These are phyloP conservation scores for Achaetomium macrosporum DNA, from an alignment of 2,329 filamentous ascomycete genomes.

Conservation along the genomic window DNA sequence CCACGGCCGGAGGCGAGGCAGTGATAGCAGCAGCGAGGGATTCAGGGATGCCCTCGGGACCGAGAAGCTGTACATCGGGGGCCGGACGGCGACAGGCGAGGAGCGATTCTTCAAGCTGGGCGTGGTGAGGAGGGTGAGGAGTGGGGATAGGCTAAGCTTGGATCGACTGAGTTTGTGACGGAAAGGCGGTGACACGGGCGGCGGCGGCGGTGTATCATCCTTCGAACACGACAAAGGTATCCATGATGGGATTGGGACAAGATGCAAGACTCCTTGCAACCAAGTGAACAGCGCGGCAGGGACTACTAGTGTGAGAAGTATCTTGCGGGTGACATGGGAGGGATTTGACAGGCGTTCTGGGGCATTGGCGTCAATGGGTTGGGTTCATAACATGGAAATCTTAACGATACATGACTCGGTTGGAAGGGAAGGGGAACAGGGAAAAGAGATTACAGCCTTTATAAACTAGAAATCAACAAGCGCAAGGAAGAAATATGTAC, in stretches of 20 bases:
- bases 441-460: not conserved
- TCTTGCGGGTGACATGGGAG: not conserved
- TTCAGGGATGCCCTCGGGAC: constrained; percentile 66
- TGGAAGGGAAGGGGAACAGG: not conserved
- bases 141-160: constrained; percentile 67
- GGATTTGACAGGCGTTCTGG: not conserved
- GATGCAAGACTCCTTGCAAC: not conserved
- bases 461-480: not conserved
- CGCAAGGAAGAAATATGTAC: not conserved
- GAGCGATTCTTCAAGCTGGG: constrained; percentile 77
- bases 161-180: constrained; percentile 71
- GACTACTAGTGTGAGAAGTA: not conserved
- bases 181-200: not conserved
- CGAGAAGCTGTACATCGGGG: constrained; percentile 79
- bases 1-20: constrained; percentile 54
- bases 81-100: constrained; percentile 68
- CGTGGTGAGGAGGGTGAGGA: constrained; percentile 66
- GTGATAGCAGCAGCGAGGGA: constrained; percentile 69
- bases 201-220: too few species aligned
- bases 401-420: not conserved
- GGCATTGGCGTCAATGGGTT: not conserved
- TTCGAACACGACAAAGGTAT: too few species aligned
- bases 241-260: too few species aligned
- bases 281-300: not conserved
- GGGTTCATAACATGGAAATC: not conserved